phyloP scores from a whole-genome alignment of 139 green algal genomes.

The Picochlorum sp. region DNA sequence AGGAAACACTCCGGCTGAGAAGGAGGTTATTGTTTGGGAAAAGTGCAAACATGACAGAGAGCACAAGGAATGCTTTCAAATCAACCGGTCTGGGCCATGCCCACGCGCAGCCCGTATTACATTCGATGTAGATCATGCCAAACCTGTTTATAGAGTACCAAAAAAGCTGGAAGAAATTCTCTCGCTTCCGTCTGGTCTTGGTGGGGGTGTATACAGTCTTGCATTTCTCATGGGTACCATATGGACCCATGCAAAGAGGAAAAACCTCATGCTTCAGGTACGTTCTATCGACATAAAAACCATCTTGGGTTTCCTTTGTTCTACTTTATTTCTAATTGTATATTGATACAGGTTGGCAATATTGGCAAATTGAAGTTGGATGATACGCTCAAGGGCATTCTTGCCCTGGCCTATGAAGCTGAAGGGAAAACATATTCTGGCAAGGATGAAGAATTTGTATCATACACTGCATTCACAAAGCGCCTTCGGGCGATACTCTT shows the following conservation, averaged over 20 bases:
- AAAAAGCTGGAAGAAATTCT: constrained; percentile 10
- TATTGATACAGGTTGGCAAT: neutral
- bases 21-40: constrained; percentile 15
- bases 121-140: constrained; percentile 26
- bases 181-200: constrained; percentile 1
- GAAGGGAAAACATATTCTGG: neutral
- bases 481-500: no score
- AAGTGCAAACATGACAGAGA: constrained; percentile 20
- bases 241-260: constrained; percentile 24
- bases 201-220: constrained; percentile 5
- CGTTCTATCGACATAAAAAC: neutral
- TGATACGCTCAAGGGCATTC: neutral
- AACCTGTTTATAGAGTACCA: constrained; percentile 15
- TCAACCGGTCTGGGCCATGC: constrained; percentile 8
- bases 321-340: neutral
- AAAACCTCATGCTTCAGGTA: constrained; percentile 10
- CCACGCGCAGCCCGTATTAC: neutral
- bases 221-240: constrained; percentile 15
- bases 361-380: neutral
- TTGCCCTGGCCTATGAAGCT: neutral
- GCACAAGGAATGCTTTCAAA: constrained; percentile 12
- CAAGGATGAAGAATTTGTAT: neutral
- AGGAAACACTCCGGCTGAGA: neutral
- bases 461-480: no score
- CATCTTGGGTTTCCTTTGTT: neutral